phyloP scores from a whole-genome alignment of 2,329 filamentous ascomycete genomes.

The Penicillium sp. region DNA sequence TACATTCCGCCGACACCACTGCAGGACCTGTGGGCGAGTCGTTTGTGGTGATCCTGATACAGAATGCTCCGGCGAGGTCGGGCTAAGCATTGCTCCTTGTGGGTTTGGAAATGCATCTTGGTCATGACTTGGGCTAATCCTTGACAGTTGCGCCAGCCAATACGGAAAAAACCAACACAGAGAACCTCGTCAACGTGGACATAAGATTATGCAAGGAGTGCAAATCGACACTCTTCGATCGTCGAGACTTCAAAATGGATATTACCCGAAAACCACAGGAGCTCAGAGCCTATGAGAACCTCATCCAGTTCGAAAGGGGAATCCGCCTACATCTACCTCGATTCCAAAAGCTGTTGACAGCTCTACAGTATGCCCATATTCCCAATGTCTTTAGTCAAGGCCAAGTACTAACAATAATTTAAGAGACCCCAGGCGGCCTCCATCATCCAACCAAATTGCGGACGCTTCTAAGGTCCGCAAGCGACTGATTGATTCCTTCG shows the following conservation, averaged over 20 bases:
- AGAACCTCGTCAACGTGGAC: conserved; percentile 69
- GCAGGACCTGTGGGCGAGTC: conserved; percentile 86
- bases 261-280: conserved; percentile 69
- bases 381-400: not conserved
- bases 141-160: conserved; percentile 37
- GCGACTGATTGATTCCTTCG: conserved; percentile 82
- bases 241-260: conserved; percentile 75
- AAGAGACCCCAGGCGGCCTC: conserved; percentile 64
- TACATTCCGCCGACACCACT: conserved; percentile 91
- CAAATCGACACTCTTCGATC: conserved; percentile 68
- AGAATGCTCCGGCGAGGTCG: conserved; percentile 80
- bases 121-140: conserved; percentile 20
- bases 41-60: conserved; percentile 88
- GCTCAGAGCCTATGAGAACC: conserved; percentile 77
- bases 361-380: conserved; percentile 60
- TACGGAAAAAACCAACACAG: conserved; percentile 44
- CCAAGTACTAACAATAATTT: conserved; percentile 9
- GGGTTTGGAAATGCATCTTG: conserved; percentile 35
- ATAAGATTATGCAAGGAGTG: conserved; percentile 93
- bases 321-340: conserved; percentile 78
- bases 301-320: conserved; percentile 83
- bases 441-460: conserved; percentile 69
- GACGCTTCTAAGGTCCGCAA: conserved; percentile 90
- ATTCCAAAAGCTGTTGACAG: conserved; percentile 75
- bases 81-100: conserved; percentile 71